Percentiles rank a stretch among this genome's conserved stretches.
Evolutionary conservation across 192 early-diverging fungal species (phyloP).

Genomic region (Mortierella antarctica): DNA sequence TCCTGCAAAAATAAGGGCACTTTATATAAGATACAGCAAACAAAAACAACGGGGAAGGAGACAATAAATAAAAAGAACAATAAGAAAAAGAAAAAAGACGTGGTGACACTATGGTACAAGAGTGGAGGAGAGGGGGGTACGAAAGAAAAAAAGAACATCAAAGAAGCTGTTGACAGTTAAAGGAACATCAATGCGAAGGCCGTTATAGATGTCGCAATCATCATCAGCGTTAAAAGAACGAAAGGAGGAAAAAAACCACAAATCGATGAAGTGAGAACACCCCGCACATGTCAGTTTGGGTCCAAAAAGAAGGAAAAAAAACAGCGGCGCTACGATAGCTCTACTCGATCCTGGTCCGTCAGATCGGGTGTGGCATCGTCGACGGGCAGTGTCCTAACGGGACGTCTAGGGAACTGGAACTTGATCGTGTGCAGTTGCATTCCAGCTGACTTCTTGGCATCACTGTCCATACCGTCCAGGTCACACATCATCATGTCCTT

Average conservation of each 20-base stretch:
- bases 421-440: slow-evolving; percentile 9
- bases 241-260: neutral
- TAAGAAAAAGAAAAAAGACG: neutral
- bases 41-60: neutral
- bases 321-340: too few species aligned
- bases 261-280: too few species aligned
- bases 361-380: neutral
- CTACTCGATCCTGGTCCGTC: too few species aligned
- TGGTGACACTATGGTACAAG: neutral
- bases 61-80: neutral
- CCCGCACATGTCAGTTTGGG: too few species aligned
- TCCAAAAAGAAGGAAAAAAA: neutral
- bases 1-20: neutral
- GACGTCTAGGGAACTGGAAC: slow-evolving; percentile 6
- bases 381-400: neutral
- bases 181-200: neutral
- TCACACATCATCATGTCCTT: neutral
- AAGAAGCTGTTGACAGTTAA: neutral
- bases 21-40: neutral
- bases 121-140: neutral
- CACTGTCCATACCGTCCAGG: too few species aligned
- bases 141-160: neutral
- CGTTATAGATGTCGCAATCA: too few species aligned
- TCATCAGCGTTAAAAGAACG: neutral
- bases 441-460: neutral